Base-by-base conservation (phyloP, 192 early-diverging fungal species). In the Neocallimastix lanati region DNA sequence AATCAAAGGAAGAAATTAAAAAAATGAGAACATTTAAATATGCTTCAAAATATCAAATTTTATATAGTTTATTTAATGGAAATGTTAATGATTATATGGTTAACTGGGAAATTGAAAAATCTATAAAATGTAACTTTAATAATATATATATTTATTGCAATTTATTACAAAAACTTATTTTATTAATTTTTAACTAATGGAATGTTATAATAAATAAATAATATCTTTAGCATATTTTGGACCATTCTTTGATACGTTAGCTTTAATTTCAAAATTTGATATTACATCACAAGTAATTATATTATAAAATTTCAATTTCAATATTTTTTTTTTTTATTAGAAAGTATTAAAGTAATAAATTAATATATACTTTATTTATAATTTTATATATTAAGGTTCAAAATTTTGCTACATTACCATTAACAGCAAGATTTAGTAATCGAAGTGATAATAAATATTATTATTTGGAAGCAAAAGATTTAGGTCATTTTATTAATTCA, bases 401-500 rank as follows among this genome's bases (percentile, higher is more conserved):
- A 83, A 88, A 40, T 79, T 99, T 21, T 92, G 92, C 2, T 87
- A 90, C 77, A 91, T 99, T 76, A 87, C 89, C 12, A 84, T 97
- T 16, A 88, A 91, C 27, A 95, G 94, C 21, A 93, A 96, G 86
- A 86, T 96, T 29, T 93, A 95, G 79, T 88, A 96, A 50, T 76
- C 80, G 81, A n/a, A 87, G 84, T 78, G 80, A 85, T 38, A 82
- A 28, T 78, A 37, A 40, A 12, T 87, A 84, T 78, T 82, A 87
- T 80, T 90, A 86, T 30, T 82, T 99, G 78, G 86, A 86, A 0
- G 90, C 93, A 13, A 86, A 93, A 29, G 84, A 88, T 78, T 88
- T 99, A 28, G 89, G 95, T 18, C 91, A 94, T 83, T 98, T 99
- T 86, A 90, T 97, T 78, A 98, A 98, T 84, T 92, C 95, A 78